Percentiles rank a stretch among this genome's conserved stretches.
phyloP scores from a whole-genome alignment of 768 basidiomycete species.

The Naganishia onofrii region DNA sequence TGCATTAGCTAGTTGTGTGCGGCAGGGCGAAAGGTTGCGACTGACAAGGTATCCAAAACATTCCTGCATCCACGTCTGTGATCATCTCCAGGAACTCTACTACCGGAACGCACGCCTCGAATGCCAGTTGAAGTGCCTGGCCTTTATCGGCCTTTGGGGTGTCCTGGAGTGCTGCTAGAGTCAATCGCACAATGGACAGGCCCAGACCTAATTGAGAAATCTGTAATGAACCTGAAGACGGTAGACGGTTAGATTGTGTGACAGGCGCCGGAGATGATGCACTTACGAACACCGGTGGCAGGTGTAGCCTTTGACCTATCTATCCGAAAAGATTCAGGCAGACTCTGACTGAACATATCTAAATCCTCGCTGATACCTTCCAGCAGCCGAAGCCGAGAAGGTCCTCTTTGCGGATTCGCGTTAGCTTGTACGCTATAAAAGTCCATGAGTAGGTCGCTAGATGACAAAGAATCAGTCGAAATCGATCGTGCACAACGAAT shows the following conservation, averaged over 20 bases:
- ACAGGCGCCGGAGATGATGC: no score
- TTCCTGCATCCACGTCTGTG: constrained; percentile 20
- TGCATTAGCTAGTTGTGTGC: not conserved
- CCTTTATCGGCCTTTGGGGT: not conserved
- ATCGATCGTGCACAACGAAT: not conserved
- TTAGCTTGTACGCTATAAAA: constrained; percentile 23
- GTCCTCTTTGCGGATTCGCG: not conserved
- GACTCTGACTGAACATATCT: constrained; percentile 13
- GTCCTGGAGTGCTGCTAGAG: constrained; percentile 5
- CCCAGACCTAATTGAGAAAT: constrained; percentile 25
- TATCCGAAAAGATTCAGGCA: not conserved
- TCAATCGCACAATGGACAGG: constrained; percentile 10
- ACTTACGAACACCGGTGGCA: constrained; percentile 12
- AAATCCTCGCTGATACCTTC: constrained; percentile 22
- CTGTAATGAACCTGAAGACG: constrained; percentile 15
- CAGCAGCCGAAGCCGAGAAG: constrained; percentile 3
- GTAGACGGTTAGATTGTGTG: not conserved
- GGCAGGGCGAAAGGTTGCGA: not conserved
- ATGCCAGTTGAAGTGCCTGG: constrained; percentile 7
- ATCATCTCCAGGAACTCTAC: constrained; percentile 26
- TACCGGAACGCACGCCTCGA: constrained; percentile 14
- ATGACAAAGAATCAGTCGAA: not conserved
- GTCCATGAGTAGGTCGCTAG: constrained; percentile 23
- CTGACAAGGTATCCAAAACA: constrained; percentile 37
- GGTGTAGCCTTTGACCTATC: constrained; percentile 12